Evolutionary conservation across 257 asterid species (phyloP).

Genomic region (Nicotiana attenuata): DNA sequence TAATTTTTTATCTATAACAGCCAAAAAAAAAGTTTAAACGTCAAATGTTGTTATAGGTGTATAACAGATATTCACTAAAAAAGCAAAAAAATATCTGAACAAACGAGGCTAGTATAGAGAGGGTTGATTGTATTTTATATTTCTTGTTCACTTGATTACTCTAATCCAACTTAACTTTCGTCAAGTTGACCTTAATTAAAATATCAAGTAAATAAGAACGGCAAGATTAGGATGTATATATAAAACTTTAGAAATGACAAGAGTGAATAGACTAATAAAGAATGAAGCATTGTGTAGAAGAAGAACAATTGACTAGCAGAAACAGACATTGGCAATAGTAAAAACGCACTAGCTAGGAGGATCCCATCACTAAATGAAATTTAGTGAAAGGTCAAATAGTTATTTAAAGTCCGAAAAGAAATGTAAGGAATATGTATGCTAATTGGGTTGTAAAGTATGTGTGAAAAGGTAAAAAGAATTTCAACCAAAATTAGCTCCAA

Average conservation of each 20-base stretch:
- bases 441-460: slow-evolving; percentile 26
- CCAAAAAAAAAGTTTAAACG: too few species aligned
- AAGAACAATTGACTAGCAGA: neutral
- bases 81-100: too few species aligned
- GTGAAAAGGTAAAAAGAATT: slow-evolving; percentile 12
- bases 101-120: too few species aligned
- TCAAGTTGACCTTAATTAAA: neutral
- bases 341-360: neutral
- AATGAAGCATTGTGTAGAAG: neutral
- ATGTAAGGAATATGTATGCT: slow-evolving; percentile 9
- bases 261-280: neutral
- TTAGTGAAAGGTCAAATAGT: slow-evolving; percentile 27
- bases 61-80: too few species aligned
- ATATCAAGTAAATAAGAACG: too few species aligned
- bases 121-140: too few species aligned
- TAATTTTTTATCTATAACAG: too few species aligned
- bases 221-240: too few species aligned
- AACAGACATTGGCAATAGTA: neutral
- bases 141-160: too few species aligned
- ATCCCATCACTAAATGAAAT: neutral
- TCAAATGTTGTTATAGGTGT: too few species aligned
- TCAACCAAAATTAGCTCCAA: slow-evolving; percentile 10
- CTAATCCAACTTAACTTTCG: neutral
- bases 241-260: too few species aligned
- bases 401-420: slow-evolving; percentile 1